These are phyloP conservation scores for Penicillium sp. DNA, from an alignment of 2,329 filamentous ascomycete species.

Conservation along the genomic window DNA sequence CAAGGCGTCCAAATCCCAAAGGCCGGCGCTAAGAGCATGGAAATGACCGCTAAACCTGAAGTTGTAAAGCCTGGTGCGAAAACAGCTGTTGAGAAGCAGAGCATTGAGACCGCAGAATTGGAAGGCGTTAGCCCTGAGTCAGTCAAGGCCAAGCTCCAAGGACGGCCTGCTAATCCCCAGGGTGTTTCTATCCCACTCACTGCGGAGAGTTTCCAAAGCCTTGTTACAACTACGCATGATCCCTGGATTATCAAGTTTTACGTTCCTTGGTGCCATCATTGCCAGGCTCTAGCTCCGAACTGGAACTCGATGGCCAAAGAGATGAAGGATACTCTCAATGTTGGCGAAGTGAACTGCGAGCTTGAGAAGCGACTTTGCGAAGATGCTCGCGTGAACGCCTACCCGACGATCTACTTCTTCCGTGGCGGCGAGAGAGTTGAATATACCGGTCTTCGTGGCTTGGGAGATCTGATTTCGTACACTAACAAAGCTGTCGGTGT, in stretches of 20 bases:
- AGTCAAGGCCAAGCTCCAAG: constrained; percentile 51
- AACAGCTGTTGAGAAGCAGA: constrained; percentile 38
- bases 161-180: constrained; percentile 66
- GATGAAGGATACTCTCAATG: constrained; percentile 83
- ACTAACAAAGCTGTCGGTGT: constrained; percentile 81
- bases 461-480: constrained; percentile 86
- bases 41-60: constrained; percentile 40
- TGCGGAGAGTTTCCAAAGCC: constrained; percentile 78
- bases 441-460: constrained; percentile 84
- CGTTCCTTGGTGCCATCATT: constrained; percentile 95
- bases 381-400: constrained; percentile 74
- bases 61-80: constrained; percentile 43
- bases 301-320: constrained; percentile 89
- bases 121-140: constrained; percentile 43
- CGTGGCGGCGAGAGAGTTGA: constrained; percentile 86
- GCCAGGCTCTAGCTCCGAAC: constrained; percentile 84
- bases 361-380: constrained; percentile 84
- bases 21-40: constrained; percentile 59
- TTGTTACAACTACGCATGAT: constrained; percentile 82
- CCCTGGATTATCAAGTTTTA: constrained; percentile 99
- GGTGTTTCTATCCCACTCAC: constrained; percentile 74
- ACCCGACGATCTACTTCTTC: constrained; percentile 91
- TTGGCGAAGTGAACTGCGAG: constrained; percentile 96
- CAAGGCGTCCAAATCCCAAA: constrained; percentile 67
- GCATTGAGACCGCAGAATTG: constrained; percentile 23